phyloP scores from a whole-genome alignment of 2,329 filamentous ascomycete genomes.

The Simplicillium sp. region DNA sequence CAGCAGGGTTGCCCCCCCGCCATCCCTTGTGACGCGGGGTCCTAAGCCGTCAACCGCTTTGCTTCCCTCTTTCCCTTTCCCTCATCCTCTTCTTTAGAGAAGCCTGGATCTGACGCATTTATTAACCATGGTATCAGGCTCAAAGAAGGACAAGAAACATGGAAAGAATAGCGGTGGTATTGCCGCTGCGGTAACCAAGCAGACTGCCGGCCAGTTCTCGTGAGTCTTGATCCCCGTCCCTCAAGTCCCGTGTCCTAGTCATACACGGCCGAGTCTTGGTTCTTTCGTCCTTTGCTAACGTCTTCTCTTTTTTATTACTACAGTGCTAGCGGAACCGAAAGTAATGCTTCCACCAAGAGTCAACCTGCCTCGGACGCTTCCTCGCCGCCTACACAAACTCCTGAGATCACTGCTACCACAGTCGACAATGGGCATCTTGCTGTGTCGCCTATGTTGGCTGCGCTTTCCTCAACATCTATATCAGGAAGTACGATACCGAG shows the following conservation, averaged over 20 bases:
- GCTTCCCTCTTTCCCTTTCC: no score
- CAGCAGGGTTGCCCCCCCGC: no score
- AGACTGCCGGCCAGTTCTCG: conserved; percentile 41
- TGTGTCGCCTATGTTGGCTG: conserved; percentile 37
- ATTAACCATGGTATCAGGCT: no score
- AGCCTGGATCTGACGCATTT: no score
- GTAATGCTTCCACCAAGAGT: conserved; percentile 20
- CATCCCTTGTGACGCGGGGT: no score
- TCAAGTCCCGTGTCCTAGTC: conserved; percentile 10
- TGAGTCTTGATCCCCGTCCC: conserved; percentile 22
- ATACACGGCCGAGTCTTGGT: conserved; percentile 1
- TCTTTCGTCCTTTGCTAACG: background rate
- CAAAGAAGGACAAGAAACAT: conserved; percentile 33
- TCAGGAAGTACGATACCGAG: conserved; percentile 38
- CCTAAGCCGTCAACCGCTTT: no score
- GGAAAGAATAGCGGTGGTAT: conserved; percentile 43
- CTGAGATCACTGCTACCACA: conserved; percentile 32
- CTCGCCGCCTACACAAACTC: conserved; percentile 33
- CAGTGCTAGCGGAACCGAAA: conserved; percentile 22
- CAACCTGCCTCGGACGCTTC: conserved; percentile 31
- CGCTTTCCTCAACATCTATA: conserved; percentile 37
- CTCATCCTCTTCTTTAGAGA: no score
- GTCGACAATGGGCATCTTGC: conserved; percentile 32
- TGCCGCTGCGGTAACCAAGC: conserved; percentile 42
- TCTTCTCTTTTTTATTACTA: conserved; percentile 1